Base-by-base conservation (phyloP, 140 eudicot species). In the Oenanthe javanica region DNA sequence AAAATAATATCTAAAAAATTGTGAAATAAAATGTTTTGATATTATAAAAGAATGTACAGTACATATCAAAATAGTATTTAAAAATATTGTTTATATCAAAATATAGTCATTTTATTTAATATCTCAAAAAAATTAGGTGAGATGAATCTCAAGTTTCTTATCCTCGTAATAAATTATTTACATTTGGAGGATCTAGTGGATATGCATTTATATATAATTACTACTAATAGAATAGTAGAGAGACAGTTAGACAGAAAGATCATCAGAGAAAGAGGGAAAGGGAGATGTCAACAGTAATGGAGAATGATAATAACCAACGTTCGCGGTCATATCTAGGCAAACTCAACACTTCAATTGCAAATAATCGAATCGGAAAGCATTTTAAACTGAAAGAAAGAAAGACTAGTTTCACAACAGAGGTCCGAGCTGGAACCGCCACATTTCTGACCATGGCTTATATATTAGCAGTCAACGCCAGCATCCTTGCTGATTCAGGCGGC, bases 391-490 rank as follows among this genome's bases (percentile, higher is more conserved):
- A 71, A 25, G 88, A 94, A 57, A 86, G 98, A 4, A 80, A 82
- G 73, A 86, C 94, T 74, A 90, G 86, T 72, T 90, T 94, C 90
- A 92, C 98, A 69, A 94, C 97, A 55, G 98, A 94, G 78, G 87
- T 94, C 79, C 94, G 97, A 31, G 98, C 98, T 40, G 98, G 97
- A 77, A 94, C 98, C 57, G 86, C 98, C 75, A 94, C 97, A 10
- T 94, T 94, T 83, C 91, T 94, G 69, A 92, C 98, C 81, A 94
- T 94, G 98, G 98, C 98, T 16, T 94, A 94, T 85, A 92, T 94
- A 86, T 82, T 94, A 40, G 98, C 98, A 40, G 98, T 94, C 71
- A 94, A 92, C 90, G 94, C 98, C 83, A 85, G 87, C 82, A 92
- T 94, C 59, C 88, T 94, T 47, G 79, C 98, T 16, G 98, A 94